Base-by-base conservation (phyloP, 805 yeast genomes). In the Wickerhamiella qilinensis region DNA sequence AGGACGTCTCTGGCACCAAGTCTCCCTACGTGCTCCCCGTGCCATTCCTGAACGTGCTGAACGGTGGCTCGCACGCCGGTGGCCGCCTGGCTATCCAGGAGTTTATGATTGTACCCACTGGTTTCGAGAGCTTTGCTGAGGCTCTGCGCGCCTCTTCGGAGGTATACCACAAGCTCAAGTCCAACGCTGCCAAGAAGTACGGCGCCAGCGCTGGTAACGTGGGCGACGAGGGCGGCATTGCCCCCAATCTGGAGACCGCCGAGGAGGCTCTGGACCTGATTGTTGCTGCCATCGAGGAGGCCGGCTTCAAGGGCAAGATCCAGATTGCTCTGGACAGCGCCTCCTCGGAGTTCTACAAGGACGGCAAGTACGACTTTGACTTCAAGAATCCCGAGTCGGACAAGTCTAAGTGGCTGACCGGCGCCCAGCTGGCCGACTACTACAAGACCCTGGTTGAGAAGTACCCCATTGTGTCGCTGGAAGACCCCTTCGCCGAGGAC, bases 201-300 rank as follows among this genome's bases (percentile, higher is more conserved):
- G 98, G 98, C 63, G 79, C 83, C 61, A 78, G 93, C 48, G 98
- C 98, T 58, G 97, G 95, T 70, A 88, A 88, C 72, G 98, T 88
- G 63, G 98, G 98, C 77, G 98, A 88, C 68, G 98, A 88, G 75
- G 98, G 98, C 80, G 98, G 98, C 77, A 95, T 88, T 72, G 98
- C 98, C 58, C 98, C 98, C 67, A 83, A 85, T 67, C 77, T 91
- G 53, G 73, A 79, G 52, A 75, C 95, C 55, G 88, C 98, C 62
- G 82, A 75, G 67, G 97, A 88, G 76, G 98, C 97, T 56, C 72
- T 88, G 52, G 96, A 91, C 71, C 77, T 88, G 65, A 84, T 88
- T 64, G 72, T 75, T 54, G 78, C 66, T 51, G 84, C 98, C 60
- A 88, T 91, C 63, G 82, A 76, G 63, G 65, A 68, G 54, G 95